Percentiles rank a stretch among this genome's conserved stretches.
These are phyloP conservation scores for Fusarium agapanthi DNA, from an alignment of 2,329 filamentous ascomycete species.

Conservation along the genomic window DNA sequence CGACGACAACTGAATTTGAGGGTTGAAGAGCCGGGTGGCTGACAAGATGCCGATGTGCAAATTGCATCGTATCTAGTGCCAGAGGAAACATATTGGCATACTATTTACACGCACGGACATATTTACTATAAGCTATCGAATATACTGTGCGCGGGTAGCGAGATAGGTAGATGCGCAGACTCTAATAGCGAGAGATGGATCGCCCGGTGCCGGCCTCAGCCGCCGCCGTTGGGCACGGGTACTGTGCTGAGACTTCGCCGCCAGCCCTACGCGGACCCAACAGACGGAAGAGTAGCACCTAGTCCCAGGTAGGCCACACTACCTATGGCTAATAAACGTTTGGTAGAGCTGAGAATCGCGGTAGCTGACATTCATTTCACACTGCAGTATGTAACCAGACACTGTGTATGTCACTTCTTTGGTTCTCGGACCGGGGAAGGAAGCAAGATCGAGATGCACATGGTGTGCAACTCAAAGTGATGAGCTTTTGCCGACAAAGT, in stretches of 20 bases:
- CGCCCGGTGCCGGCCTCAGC: slow-evolving; percentile 25
- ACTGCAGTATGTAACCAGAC: neutral
- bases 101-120: neutral
- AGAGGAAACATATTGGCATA: neutral
- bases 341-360: neutral
- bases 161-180: slow-evolving; percentile 6
- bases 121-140: neutral
- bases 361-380: neutral
- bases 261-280: slow-evolving; percentile 28
- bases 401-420: neutral
- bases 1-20: neutral
- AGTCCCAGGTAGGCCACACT: neutral
- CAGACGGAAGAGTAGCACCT: neutral
- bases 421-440: neutral
- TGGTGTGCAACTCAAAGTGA: neutral
- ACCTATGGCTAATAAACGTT: neutral
- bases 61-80: neutral
- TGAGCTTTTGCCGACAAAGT: slow-evolving; percentile 8
- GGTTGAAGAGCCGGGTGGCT: neutral
- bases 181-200: slow-evolving; percentile 14
- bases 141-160: neutral
- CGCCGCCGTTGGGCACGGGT: slow-evolving; percentile 21
- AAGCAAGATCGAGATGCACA: neutral
- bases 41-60: neutral
- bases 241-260: neutral